Evolutionary conservation across 306 rosid species (phyloP).

Genomic region (Luffa acutangula): DNA sequence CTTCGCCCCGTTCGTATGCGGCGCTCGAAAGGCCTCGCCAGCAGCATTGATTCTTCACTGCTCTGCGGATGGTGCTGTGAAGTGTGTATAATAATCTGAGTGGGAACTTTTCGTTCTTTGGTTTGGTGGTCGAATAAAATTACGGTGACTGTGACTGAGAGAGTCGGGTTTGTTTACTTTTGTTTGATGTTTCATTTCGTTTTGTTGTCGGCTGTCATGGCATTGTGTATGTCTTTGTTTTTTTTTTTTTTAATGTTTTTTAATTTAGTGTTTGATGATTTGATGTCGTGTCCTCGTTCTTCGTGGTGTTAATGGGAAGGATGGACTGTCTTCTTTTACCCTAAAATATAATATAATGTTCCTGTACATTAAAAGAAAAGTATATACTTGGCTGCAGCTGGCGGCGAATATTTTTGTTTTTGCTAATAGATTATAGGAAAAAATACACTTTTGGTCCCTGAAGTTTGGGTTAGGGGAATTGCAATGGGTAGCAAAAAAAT

Average conservation of each 20-base stretch:
- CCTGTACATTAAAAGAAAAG: too few species aligned
- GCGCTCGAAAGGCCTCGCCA: slow-evolving; percentile 11
- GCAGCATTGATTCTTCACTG: not conserved
- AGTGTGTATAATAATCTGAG: too few species aligned
- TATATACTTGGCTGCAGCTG: not conserved
- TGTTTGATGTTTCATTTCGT: not conserved
- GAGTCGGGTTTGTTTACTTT: not conserved
- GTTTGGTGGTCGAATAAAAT: not conserved
- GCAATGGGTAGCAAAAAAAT: too few species aligned
- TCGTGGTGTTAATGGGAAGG: not conserved
- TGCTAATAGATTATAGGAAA: too few species aligned
- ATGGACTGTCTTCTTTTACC: not conserved
- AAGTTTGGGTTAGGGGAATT: too few species aligned
- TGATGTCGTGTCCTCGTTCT: not conserved
- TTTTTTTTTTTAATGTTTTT: not conserved
- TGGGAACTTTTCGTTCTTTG: not conserved
- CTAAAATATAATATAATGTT: too few species aligned
- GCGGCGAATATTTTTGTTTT: not conserved
- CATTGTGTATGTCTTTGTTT: not conserved
- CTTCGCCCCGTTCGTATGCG: slow-evolving; percentile 19
- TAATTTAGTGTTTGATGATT: not conserved
- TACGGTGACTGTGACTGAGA: not conserved
- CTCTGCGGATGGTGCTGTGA: not conserved
- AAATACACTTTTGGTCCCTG: too few species aligned
- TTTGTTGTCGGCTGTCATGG: not conserved